Conservation (phyloP, 805 yeast species). For the Kuraishia cidri region DNA sequence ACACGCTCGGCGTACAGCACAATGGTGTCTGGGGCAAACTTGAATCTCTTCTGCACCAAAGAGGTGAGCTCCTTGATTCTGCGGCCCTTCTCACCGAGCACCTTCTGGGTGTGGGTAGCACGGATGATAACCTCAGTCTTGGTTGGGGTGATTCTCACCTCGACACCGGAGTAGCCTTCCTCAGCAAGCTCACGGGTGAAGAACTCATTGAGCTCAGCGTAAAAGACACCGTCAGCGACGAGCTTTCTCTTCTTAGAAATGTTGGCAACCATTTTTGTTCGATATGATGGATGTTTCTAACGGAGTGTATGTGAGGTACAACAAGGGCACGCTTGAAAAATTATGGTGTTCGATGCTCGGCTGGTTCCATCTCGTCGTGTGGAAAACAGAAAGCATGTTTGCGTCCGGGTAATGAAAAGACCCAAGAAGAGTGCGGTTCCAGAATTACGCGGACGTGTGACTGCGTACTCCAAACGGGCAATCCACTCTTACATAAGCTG, state of each 20-base stretch:
- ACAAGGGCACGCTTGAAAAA: too few species aligned
- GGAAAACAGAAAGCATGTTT: too few species aligned
- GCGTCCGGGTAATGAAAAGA: too few species aligned
- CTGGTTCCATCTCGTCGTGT: background rate
- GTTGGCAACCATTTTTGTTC: conserved; percentile 26
- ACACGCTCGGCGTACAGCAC: conserved; percentile 98
- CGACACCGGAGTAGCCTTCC: conserved; percentile 99
- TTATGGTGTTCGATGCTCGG: background rate
- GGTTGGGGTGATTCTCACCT: conserved; percentile 97
- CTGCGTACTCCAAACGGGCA: too few species aligned
- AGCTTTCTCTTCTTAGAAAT: conserved; percentile 98
- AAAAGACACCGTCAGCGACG: conserved; percentile 99
- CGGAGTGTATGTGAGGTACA: too few species aligned
- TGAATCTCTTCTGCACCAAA: conserved; percentile 98
- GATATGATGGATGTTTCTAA: too few species aligned
- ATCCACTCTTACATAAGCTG: too few species aligned
- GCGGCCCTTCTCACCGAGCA: conserved; percentile 99
- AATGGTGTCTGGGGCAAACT: conserved; percentile 86
- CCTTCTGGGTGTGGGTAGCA: conserved; percentile 98
- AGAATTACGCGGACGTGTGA: too few species aligned
- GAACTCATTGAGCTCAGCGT: conserved; percentile 99
- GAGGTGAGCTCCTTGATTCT: conserved; percentile 98
- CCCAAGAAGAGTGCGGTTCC: too few species aligned
- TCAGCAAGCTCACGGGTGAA: conserved; percentile 99
- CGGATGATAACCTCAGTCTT: conserved; percentile 97